These are phyloP conservation scores for Megacollybia platyphylla DNA, from an alignment of 1,284 basidiomycete genomes.

Conservation along the genomic window DNA sequence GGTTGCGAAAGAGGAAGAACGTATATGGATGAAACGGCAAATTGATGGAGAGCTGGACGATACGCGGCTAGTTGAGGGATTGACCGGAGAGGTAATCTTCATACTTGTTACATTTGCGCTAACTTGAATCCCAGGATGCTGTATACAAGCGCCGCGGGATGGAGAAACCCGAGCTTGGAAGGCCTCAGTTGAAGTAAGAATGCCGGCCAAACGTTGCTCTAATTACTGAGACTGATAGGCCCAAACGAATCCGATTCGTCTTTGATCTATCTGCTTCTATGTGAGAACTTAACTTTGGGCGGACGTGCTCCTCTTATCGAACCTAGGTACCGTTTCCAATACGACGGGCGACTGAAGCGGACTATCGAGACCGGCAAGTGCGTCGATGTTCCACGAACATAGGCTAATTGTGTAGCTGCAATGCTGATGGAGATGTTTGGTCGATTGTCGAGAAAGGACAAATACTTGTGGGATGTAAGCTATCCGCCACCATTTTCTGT, in stretches of 20 bases:
- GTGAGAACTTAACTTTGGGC: constrained; percentile 16
- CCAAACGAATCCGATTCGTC: constrained; percentile 55
- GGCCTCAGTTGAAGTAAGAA: constrained; percentile 52
- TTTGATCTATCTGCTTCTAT: constrained; percentile 64
- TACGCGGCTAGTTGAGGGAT: constrained; percentile 47
- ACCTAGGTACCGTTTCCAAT: constrained; percentile 57
- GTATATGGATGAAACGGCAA: constrained; percentile 57
- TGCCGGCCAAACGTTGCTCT: not conserved
- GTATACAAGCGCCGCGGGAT: constrained; percentile 58
- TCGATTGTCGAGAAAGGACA: constrained; percentile 47
- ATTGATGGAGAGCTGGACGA: constrained; percentile 60
- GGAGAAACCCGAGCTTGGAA: constrained; percentile 53
- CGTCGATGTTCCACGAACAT: not conserved
- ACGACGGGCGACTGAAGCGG: constrained; percentile 48
- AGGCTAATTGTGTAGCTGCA: constrained; percentile 25
- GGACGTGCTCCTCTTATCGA: not conserved
- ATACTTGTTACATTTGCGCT: no score
- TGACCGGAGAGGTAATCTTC: constrained; percentile 47
- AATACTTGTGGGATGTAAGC: constrained; percentile 62
- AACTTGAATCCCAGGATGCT: not conserved
- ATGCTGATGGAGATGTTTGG: constrained; percentile 65
- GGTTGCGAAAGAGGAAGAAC: constrained; percentile 52
- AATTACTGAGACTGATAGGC: constrained; percentile 20
- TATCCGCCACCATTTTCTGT: not conserved
- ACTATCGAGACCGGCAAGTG: constrained; percentile 49